Conservation (phyloP, 371 early-diverging fungal genomes). For the Coemansia sp. region DNA sequence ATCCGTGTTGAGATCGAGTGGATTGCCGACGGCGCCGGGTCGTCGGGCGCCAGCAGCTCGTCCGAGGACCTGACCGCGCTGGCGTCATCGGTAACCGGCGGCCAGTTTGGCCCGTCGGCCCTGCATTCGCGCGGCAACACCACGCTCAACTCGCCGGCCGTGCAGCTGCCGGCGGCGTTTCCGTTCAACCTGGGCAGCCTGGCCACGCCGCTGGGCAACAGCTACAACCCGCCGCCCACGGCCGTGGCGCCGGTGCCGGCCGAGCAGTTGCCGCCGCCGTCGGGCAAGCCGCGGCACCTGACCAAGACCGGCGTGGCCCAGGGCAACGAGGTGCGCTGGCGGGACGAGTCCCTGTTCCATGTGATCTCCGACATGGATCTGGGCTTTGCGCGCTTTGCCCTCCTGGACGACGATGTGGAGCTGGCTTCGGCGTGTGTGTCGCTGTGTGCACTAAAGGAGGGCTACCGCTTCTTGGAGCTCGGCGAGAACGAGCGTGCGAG, state of each 20-base stretch:
- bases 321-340: conserved; percentile 43
- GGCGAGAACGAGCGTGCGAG: conserved; percentile 19
- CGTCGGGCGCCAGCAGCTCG: conserved; percentile 20
- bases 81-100: conserved; percentile 3
- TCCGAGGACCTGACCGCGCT: conserved; percentile 19
- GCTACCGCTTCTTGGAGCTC: conserved; percentile 49
- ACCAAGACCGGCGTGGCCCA: conserved; percentile 20
- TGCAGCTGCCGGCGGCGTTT: conserved; percentile 8
- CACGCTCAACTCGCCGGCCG: conserved; percentile 26
- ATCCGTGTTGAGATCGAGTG: conserved; percentile 44
- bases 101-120: conserved; percentile 1
- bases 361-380: conserved; percentile 29
- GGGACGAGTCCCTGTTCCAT: conserved; percentile 28
- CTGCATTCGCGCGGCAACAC: conserved; percentile 27
- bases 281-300: conserved; percentile 14
- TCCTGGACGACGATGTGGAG: conserved; percentile 42
- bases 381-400: conserved; percentile 35
- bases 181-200: conserved; percentile 16
- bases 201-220: conserved; percentile 14
- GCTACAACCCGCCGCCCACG: conserved; percentile 16
- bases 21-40: conserved; percentile 20
- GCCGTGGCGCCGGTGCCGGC: conserved; percentile 3
- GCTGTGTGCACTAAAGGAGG: conserved; percentile 37
- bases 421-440: conserved; percentile 42
- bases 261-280: neutral